Conservation (phyloP, 108 stramenopile species). For the Cylindrotheca fusiformis region DNA sequence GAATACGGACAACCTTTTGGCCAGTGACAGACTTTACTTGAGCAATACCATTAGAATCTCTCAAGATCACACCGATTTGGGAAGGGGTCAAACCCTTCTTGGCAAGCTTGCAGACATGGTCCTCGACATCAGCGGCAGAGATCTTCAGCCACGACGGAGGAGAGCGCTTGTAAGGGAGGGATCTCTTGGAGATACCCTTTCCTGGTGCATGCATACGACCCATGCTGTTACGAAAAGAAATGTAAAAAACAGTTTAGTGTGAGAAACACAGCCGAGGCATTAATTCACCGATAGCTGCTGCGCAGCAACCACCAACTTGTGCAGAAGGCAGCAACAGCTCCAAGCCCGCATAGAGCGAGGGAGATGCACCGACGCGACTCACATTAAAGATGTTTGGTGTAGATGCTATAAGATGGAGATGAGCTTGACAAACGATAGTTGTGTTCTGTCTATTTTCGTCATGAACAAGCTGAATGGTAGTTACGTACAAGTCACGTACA, state of each 20-base stretch:
- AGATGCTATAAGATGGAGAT: no score
- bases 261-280: neutral
- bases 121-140: slow-evolving; percentile 90
- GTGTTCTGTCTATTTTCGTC: no score
- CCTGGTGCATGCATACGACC: slow-evolving; percentile 97
- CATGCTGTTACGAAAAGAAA: slow-evolving; percentile 47
- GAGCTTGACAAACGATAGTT: no score
- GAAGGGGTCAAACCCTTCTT: slow-evolving; percentile 99
- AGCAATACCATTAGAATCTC: slow-evolving; percentile 97
- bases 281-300: no score
- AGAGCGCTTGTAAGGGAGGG: slow-evolving; percentile 99
- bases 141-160: slow-evolving; percentile 98
- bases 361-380: slow-evolving; percentile 75
- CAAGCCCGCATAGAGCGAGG: slow-evolving; percentile 14
- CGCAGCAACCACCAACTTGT: slow-evolving; percentile 40
- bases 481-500: no score
- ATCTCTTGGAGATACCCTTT: slow-evolving; percentile 99
- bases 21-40: slow-evolving; percentile 98
- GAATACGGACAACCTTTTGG: slow-evolving; percentile 98
- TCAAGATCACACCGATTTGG: slow-evolving; percentile 98
- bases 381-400: slow-evolving; percentile 50
- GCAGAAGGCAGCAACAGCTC: slow-evolving; percentile 81
- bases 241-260: neutral
- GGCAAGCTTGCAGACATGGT: slow-evolving; percentile 98
- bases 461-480: no score